phyloP scores from a whole-genome alignment of 495 filamentous ascomycete species.

The Neurospora tetrasperma region DNA sequence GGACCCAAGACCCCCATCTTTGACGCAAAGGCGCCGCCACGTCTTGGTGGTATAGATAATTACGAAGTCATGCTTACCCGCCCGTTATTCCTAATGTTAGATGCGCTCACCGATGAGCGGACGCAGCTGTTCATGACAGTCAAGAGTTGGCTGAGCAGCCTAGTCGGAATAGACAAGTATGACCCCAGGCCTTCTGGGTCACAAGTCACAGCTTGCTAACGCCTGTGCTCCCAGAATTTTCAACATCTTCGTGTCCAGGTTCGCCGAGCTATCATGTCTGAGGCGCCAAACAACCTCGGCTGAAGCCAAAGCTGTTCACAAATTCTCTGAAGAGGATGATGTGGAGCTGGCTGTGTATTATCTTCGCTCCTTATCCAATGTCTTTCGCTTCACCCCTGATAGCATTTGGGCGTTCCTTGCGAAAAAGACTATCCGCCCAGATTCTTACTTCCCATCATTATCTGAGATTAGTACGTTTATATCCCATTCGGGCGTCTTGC shows the following conservation, averaged over 20 bases:
- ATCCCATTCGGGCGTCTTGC: neutral
- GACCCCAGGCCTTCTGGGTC: constrained; percentile 6
- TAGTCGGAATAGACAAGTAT: constrained; percentile 56
- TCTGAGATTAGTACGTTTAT: constrained; percentile 35
- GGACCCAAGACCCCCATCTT: constrained; percentile 39
- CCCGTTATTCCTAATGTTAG: constrained; percentile 73
- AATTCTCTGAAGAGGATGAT: constrained; percentile 46
- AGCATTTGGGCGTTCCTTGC: constrained; percentile 52
- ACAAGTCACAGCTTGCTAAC: neutral
- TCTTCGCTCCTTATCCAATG: constrained; percentile 60
- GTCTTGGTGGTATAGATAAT: constrained; percentile 39
- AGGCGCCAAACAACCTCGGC: constrained; percentile 18
- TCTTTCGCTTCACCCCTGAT: constrained; percentile 53
- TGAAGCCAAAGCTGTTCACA: neutral
- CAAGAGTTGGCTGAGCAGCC: constrained; percentile 70
- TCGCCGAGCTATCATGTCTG: constrained; percentile 45
- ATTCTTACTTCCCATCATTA: constrained; percentile 24
- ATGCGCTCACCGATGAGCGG: constrained; percentile 62
- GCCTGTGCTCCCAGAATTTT: constrained; percentile 27
- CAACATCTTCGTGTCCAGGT: constrained; percentile 44
- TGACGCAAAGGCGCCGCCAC: constrained; percentile 35
- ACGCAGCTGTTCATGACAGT: constrained; percentile 66
- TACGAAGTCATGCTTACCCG: constrained; percentile 67
- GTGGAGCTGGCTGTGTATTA: constrained; percentile 71
- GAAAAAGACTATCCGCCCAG: constrained; percentile 30